Percentiles rank a stretch among this genome's conserved stretches.
These are phyloP conservation scores for Sporisorium scitamineum DNA, from an alignment of 1,284 basidiomycete genomes.

Conservation along the genomic window DNA sequence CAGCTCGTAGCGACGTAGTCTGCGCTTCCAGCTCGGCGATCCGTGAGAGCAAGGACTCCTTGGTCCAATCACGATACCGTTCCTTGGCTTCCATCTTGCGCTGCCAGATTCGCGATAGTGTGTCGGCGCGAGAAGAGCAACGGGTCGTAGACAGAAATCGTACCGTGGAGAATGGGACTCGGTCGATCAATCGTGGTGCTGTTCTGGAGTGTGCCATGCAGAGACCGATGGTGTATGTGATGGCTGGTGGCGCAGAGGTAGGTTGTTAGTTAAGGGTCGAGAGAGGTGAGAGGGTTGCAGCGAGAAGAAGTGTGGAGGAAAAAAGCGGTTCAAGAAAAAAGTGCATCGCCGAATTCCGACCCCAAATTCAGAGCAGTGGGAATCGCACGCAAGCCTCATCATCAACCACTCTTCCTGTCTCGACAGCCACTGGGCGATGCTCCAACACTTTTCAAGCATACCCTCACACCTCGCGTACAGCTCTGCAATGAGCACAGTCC, in stretches of 20 bases:
- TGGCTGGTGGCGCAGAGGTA: not conserved
- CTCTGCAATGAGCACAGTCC: not conserved
- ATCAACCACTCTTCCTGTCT: not conserved
- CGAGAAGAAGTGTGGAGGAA: constrained; percentile 10
- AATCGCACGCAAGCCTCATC: no score
- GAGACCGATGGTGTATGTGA: not conserved
- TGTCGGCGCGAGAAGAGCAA: not conserved
- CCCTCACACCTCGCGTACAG: not conserved
- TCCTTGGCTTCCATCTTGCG: constrained; percentile 52
- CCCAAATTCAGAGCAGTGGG: no score
- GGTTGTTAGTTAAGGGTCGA: not conserved
- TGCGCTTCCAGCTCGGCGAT: constrained; percentile 57
- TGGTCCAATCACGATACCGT: constrained; percentile 51
- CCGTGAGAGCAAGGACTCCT: constrained; percentile 44
- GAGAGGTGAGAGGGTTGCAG: not conserved
- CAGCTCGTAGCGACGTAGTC: constrained; percentile 17
- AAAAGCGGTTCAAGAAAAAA: constrained; percentile 12
- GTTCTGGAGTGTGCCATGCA: constrained; percentile 1
- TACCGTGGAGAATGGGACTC: not conserved
- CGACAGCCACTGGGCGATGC: not conserved
- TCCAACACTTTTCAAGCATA: not conserved
- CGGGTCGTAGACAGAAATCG: constrained; percentile 7
- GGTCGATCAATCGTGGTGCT: not conserved
- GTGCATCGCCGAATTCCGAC: constrained; percentile 3
- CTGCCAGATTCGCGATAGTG: constrained; percentile 17